Percentiles rank a stretch among this genome's conserved stretches.
Conservation (phyloP, 2,329 filamentous ascomycete species). For the Alternaria rosae region DNA sequence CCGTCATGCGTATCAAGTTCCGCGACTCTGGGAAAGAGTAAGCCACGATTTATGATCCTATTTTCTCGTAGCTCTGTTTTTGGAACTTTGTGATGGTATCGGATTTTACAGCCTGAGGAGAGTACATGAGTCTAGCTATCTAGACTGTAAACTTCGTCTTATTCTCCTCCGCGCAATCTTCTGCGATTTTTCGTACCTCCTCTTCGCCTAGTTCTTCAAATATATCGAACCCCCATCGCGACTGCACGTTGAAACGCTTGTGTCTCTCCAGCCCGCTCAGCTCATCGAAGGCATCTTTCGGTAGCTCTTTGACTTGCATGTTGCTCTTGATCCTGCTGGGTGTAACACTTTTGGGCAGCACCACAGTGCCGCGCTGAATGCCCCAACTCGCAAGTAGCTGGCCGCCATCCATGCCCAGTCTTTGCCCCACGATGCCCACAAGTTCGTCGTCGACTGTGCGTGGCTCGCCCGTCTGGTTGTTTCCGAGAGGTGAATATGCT, state of each 20-base stretch:
- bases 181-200: conserved; percentile 27
- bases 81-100: background rate
- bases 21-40: background rate
- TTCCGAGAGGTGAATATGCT: conserved; percentile 75
- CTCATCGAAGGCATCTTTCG: conserved; percentile 71
- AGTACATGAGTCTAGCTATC: background rate
- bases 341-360: conserved; percentile 84
- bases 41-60: background rate
- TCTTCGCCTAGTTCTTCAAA: conserved; percentile 34
- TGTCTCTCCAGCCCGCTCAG: conserved; percentile 57
- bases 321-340: conserved; percentile 76
- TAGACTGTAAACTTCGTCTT: conserved; percentile 25
- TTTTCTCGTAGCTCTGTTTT: too few relatives aligned
- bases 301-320: conserved; percentile 71
- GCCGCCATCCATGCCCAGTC: conserved; percentile 70
- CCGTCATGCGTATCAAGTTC: conserved; percentile 38
- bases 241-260: conserved; percentile 35
- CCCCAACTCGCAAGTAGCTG: conserved; percentile 82
- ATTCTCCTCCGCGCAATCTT: conserved; percentile 28
- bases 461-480: conserved; percentile 66
- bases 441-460: conserved; percentile 55
- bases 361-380: conserved; percentile 77
- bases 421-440: conserved; percentile 23
- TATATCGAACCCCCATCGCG: conserved; percentile 36
- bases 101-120: accelerated